Conservation (phyloP, 2,329 filamentous ascomycete species). For the Pseudogymnoascus verrucosus region DNA sequence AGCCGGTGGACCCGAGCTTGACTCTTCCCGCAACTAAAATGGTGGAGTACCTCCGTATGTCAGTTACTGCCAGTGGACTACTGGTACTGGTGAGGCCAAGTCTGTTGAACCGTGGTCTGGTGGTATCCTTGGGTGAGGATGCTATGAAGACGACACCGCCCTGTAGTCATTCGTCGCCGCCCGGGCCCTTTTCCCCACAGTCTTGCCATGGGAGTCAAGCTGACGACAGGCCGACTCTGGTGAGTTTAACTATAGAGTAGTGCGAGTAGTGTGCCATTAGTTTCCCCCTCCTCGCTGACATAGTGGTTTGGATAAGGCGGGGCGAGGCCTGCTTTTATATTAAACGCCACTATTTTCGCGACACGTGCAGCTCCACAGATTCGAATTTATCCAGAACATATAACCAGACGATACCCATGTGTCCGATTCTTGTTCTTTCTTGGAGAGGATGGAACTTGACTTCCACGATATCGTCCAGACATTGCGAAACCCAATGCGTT, state of each 20-base stretch:
- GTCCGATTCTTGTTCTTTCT: neutral
- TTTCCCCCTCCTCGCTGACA: neutral
- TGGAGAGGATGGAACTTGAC: conserved; percentile 2
- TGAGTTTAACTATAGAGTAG: neutral
- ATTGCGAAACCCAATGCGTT: neutral
- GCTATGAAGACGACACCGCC: neutral
- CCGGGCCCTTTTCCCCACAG: neutral
- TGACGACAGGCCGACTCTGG: neutral
- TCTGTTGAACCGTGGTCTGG: neutral
- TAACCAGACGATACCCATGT: neutral
- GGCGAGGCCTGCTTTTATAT: conserved; percentile 1
- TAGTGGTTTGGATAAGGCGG: neutral
- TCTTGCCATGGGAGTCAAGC: neutral
- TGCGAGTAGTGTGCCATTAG: neutral
- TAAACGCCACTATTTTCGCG: conserved; percentile 8
- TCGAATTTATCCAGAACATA: neutral
- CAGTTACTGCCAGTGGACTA: neutral
- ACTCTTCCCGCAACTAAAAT: neutral
- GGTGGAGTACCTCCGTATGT: neutral
- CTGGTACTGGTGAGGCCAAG: neutral
- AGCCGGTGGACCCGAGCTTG: neutral
- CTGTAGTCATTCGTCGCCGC: neutral
- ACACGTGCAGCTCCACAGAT: conserved; percentile 1
- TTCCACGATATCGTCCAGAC: conserved; percentile 2
- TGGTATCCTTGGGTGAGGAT: neutral